A percentile compares a stretch with the other conserved stretches of the same genome.
Evolutionary conservation across 164 flowering plant species (phyloP).

Genomic region (Piper longum): DNA sequence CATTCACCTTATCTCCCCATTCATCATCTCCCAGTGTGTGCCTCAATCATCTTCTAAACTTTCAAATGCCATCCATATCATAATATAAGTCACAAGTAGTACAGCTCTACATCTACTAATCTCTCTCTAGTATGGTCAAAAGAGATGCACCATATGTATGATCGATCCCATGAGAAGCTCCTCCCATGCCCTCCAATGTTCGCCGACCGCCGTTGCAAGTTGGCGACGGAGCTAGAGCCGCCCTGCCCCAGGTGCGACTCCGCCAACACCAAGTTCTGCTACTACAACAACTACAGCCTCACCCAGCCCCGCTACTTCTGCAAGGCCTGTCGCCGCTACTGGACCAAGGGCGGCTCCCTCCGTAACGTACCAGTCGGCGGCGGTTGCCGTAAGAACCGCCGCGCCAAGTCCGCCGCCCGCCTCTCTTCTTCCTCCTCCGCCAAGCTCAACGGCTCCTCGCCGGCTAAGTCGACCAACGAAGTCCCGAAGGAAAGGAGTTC

Average conservation of each 20-base stretch:
- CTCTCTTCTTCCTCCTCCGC: background rate
- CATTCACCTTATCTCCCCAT: no score
- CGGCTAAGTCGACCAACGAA: background rate
- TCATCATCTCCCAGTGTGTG: no score
- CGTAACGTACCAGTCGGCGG: conserved; percentile 74
- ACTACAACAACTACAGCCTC: conserved; percentile 72
- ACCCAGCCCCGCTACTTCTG: conserved; percentile 76
- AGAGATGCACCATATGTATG: background rate
- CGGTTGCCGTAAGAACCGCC: conserved; percentile 53
- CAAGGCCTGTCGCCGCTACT: conserved; percentile 53
- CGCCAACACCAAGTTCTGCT: conserved; percentile 20
- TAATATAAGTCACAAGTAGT: no score
- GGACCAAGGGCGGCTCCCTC: conserved; percentile 76
- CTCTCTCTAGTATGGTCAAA: background rate
- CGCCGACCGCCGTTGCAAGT: conserved; percentile 15
- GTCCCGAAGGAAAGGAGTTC: background rate
- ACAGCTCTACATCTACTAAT: background rate
- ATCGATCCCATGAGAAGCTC: conserved; percentile 4
- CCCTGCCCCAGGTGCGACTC: conserved; percentile 22
- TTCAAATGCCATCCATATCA: no score
- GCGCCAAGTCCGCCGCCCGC: conserved; percentile 13
- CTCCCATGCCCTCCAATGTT: conserved; percentile 8
- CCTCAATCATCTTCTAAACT: no score
- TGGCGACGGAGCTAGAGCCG: conserved; percentile 13
- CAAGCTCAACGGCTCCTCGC: background rate